Percentiles rank a stretch among this genome's conserved stretches.
Evolutionary conservation across 495 filamentous ascomycete genomes (phyloP).

Genomic region (Achaetomiella virescens): DNA sequence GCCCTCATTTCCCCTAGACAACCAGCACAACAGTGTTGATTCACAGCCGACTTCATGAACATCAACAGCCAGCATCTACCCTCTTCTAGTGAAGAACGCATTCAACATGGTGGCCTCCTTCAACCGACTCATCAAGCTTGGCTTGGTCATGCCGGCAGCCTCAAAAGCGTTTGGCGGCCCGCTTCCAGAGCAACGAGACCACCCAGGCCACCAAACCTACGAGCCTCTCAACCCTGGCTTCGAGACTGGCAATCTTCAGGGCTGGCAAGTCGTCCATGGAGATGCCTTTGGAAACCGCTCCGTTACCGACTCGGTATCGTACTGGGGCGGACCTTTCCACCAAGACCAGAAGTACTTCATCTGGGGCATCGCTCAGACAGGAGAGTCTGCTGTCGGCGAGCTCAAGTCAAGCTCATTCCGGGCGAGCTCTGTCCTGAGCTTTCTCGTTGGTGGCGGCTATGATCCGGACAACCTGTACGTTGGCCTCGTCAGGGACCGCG

Average conservation of each 20-base stretch:
- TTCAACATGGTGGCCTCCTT: background rate
- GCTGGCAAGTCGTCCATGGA: constrained; percentile 1
- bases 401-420: background rate
- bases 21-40: background rate
- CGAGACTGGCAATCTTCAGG: constrained; percentile 3
- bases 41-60: background rate
- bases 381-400: constrained; percentile 1
- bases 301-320: background rate
- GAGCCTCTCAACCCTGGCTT: constrained; percentile 1
- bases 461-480: constrained; percentile 2
- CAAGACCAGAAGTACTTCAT: constrained; percentile 3
- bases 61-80: background rate
- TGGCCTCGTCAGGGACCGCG: constrained; percentile 1
- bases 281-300: constrained; percentile 1
- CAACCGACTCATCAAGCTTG: constrained; percentile 3
- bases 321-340: constrained; percentile 3
- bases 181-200: background rate
- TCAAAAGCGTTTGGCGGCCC: background rate
- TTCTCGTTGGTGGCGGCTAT: background rate
- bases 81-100: background rate
- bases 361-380: background rate
- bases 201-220: background rate
- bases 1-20: background rate
- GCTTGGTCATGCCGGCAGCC: background rate
- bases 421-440: constrained; percentile 1